Evolutionary conservation across 2,329 filamentous ascomycete species (phyloP), one percentile per base, ranked within the genome.

Genomic region (Talaromyces piceae): DNA sequence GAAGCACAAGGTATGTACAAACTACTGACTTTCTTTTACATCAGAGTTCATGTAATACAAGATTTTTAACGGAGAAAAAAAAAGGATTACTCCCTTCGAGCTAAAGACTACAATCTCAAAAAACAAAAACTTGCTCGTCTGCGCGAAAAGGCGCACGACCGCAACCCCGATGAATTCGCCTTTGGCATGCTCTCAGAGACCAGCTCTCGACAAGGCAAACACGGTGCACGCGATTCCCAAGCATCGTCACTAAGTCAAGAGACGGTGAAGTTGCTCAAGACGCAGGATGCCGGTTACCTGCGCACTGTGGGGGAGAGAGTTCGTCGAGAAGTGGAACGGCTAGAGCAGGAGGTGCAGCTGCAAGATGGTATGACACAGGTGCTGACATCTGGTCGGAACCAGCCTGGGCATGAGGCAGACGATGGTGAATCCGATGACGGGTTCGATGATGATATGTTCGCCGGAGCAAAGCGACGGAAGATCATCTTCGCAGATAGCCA

Each of bases 1-100:
- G 70, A 97, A 98, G 74, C 87, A 93, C 78, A 96, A 96, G 75
- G 84, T 85, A 64, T 23, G 49, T 56, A 45, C 30, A n/a, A 20
- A 4, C 25, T 13, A 9, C 23, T 50, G 2, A 33, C 23, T 7
- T 9, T 23, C 11, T 20, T 30, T 12, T 13, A 37, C 8, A 41
- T n/a, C n/a, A 31, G 25, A 8, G 41, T 25, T 23, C 8, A 31
- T 26, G 25, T n/a, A 5, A 8, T 30, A 20, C 20, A 5, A 5
- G 1, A 1, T 30, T 22, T 33, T 49, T 8, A 8, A n/a, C 12
- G 37, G 33, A 33, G 16, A 45, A 45, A 46, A 39, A 33, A 45
- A 53, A 13, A 78, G 74, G 82, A 85, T 69, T 85, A 85, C 72
- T 77, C 79, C 54, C 78, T 84, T 52, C 80, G 82, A 49, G 82